Conservation (phyloP, 2,329 filamentous ascomycete species). For the Pseudocercospora fuligena region DNA sequence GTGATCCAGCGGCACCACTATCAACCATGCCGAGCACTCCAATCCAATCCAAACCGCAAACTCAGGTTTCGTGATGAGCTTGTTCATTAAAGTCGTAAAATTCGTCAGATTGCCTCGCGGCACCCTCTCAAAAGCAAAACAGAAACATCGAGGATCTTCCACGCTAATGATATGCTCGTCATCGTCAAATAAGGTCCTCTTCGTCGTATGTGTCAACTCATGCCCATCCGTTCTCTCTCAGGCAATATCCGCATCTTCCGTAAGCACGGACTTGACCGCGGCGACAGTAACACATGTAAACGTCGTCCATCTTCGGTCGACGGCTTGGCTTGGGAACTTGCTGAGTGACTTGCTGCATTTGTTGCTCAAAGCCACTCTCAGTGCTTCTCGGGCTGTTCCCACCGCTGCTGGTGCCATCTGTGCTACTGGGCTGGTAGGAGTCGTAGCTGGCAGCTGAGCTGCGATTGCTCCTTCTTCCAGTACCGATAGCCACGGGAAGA, state of each 20-base stretch:
- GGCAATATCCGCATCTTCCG: slow-evolving; percentile 49
- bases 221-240: slow-evolving; percentile 49
- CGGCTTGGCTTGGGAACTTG: slow-evolving; percentile 26
- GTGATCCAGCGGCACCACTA: neutral
- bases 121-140: slow-evolving; percentile 24
- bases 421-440: slow-evolving; percentile 46
- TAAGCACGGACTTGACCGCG: slow-evolving; percentile 47
- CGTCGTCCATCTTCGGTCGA: slow-evolving; percentile 22
- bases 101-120: slow-evolving; percentile 34
- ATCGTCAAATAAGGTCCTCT: neutral
- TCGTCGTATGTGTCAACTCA: slow-evolving; percentile 16
- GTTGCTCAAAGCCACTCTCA: slow-evolving; percentile 50
- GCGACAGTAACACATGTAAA: slow-evolving; percentile 39
- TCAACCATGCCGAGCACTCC: neutral
- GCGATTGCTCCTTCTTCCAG: slow-evolving; percentile 58
- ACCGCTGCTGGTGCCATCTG: slow-evolving; percentile 51
- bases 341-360: slow-evolving; percentile 32
- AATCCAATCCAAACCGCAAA: neutral
- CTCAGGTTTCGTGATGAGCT: neutral
- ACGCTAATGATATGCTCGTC: too few relatives aligned
- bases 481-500: slow-evolving; percentile 67
- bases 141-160: neutral
- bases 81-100: slow-evolving; percentile 13
- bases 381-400: slow-evolving; percentile 60
- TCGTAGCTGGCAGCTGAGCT: slow-evolving; percentile 53